A percentile compares a stretch with the other conserved stretches of the same genome.
These are phyloP conservation scores for Castanospermum australe DNA, from an alignment of 306 rosid genomes.

Conservation along the genomic window DNA sequence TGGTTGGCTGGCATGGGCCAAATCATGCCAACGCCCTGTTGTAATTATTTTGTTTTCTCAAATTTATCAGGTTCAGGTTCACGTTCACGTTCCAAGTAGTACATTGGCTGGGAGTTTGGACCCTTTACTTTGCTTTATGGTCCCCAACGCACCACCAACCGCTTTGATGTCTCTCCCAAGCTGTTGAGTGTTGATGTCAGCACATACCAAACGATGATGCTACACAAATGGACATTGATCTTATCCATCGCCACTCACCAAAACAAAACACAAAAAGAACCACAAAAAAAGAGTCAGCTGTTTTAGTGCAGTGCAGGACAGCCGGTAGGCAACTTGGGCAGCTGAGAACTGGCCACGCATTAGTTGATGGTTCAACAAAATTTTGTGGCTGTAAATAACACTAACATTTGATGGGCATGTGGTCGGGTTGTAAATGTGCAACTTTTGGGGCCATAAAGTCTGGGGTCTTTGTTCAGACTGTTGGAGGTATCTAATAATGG, in stretches of 20 bases:
- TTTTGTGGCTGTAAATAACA: conserved; percentile 35
- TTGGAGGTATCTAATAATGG: conserved; percentile 39
- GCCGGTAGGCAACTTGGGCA: not conserved
- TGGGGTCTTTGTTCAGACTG: too few relatives aligned
- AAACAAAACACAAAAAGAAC: not conserved
- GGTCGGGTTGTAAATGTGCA: not conserved
- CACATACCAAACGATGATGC: not conserved
- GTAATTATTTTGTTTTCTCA: conserved; percentile 2
- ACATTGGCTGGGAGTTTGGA: conserved; percentile 26
- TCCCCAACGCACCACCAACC: conserved; percentile 19
- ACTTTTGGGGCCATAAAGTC: not conserved
- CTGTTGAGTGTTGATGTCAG: not conserved
- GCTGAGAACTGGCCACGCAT: conserved; percentile 36
- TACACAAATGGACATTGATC: conserved; percentile 12
- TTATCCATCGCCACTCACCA: not conserved
- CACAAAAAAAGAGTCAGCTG: not conserved
- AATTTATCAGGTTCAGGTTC: conserved; percentile 27
- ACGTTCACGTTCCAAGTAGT: not conserved
- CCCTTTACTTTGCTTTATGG: conserved; percentile 26
- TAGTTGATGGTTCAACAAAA: not conserved
- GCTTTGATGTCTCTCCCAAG: not conserved
- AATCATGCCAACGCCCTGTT: conserved; percentile 7
- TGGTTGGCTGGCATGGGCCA: conserved; percentile 14
- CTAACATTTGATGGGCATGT: not conserved
- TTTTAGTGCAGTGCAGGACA: conserved; percentile 9